phyloP scores from a whole-genome alignment of 352 stramenopile species.

The Phytophthora citricola region DNA sequence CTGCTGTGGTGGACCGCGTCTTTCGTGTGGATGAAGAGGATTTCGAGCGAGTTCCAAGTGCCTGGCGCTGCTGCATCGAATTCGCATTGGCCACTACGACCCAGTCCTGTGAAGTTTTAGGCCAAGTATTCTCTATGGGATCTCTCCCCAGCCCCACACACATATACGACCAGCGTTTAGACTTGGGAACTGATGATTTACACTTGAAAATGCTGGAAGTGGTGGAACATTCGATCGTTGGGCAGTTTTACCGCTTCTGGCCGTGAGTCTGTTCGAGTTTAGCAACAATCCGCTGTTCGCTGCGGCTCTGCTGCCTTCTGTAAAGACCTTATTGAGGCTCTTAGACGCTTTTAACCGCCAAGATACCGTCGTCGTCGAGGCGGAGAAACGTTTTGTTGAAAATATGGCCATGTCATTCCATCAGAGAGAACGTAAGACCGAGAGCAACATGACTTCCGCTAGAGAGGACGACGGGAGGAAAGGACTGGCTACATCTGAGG shows the following conservation, averaged over 20 bases:
- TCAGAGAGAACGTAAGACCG: constrained; percentile 13
- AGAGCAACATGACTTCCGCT: constrained; percentile 14
- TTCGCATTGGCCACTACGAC: constrained; percentile 37
- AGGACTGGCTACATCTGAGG: constrained; percentile 26
- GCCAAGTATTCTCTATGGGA: constrained; percentile 32
- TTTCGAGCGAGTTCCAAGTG: constrained; percentile 30
- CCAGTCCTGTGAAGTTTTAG: constrained; percentile 45
- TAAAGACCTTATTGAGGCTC: constrained; percentile 52
- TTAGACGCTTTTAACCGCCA: constrained; percentile 58
- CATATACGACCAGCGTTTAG: constrained; percentile 9
- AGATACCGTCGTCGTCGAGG: constrained; percentile 10
- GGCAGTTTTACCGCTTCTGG: constrained; percentile 60
- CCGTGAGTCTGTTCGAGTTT: constrained; percentile 69
- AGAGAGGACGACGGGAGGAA: constrained; percentile 19
- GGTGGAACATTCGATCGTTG: constrained; percentile 57
- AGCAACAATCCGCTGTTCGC: constrained; percentile 63
- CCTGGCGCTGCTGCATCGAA: constrained; percentile 61
- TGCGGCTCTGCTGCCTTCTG: constrained; percentile 45
- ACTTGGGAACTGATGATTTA: neutral
- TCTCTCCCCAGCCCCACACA: constrained; percentile 39
- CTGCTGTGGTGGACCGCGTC: constrained; percentile 37
- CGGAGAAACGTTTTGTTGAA: constrained; percentile 44
- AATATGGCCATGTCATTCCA: constrained; percentile 12
- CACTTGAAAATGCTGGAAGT: constrained; percentile 24
- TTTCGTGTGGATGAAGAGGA: constrained; percentile 47